These are phyloP conservation scores for Ceratobasidium sp. DNA, from an alignment of 1,284 basidiomycete genomes.

Conservation along the genomic window DNA sequence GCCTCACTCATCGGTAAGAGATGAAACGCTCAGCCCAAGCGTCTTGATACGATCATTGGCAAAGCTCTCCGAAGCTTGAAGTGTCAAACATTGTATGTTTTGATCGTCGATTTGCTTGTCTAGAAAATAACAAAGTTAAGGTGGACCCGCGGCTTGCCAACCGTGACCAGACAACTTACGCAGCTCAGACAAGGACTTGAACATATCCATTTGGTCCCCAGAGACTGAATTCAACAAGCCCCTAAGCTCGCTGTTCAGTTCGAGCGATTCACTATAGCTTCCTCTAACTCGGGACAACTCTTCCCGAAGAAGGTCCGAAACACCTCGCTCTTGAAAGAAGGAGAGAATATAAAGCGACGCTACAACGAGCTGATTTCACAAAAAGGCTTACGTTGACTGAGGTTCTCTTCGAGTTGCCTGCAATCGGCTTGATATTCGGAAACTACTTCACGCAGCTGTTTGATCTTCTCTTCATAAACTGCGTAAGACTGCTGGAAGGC, in stretches of 20 bases:
- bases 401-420: not conserved
- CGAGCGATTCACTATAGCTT: slow-evolving; percentile 18
- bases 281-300: not conserved
- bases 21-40: slow-evolving; percentile 1
- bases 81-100: not conserved
- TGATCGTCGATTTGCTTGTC: slow-evolving; percentile 11
- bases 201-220: not conserved
- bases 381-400: not conserved
- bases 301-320: slow-evolving; percentile 25
- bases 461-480: not conserved
- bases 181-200: not conserved
- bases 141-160: not conserved
- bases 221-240: not conserved
- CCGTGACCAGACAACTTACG: not conserved
- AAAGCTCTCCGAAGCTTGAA: not conserved
- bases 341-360: not conserved
- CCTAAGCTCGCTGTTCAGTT: not conserved
- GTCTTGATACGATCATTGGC: not conserved
- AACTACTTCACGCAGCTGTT: not conserved
- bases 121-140: not conserved
- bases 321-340: not conserved
- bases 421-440: not conserved
- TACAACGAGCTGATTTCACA: not conserved
- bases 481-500: not conserved
- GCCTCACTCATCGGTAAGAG: not conserved